Conservation (phyloP, 345 rosid genomes). For the Citrus maxima region DNA sequence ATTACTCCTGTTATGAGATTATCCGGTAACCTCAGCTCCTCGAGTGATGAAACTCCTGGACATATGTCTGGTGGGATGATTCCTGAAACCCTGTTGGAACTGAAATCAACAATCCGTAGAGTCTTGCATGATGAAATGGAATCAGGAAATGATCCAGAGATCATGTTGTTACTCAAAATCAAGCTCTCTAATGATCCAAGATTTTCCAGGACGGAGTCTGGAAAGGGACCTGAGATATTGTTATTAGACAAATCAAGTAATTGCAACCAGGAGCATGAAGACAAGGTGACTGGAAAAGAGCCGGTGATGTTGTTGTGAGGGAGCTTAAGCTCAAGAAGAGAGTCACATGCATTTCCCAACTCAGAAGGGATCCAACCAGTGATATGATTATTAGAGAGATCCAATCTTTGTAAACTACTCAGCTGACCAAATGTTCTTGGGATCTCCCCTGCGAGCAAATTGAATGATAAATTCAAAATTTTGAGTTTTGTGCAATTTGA, state of each 20-base stretch:
- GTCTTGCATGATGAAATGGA: conserved; percentile 69
- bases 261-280: conserved; percentile 70
- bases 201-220: conserved; percentile 48
- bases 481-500: conserved; percentile 77
- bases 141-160: conserved; percentile 69
- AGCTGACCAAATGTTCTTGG: conserved; percentile 61
- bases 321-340: conserved; percentile 59
- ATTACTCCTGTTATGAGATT: conserved; percentile 70
- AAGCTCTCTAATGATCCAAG: conserved; percentile 62
- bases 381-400: conserved; percentile 71
- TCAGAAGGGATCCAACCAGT: conserved; percentile 84
- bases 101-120: conserved; percentile 59
- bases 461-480: conserved; percentile 56
- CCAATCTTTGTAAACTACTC: conserved; percentile 54
- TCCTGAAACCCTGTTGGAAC: conserved; percentile 77
- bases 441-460: conserved; percentile 63
- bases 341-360: conserved; percentile 60
- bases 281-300: conserved; percentile 57
- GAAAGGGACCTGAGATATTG: conserved; percentile 77
- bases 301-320: conserved; percentile 81
- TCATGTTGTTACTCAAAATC: conserved; percentile 63
- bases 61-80: conserved; percentile 75
- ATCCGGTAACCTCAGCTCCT: conserved; percentile 81
- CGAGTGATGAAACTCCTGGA: conserved; percentile 72
- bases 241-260: conserved; percentile 80